Evolutionary conservation across 768 basidiomycete species (phyloP), one percentile per base, ranked within the genome.

Genomic region (Russula foetens): DNA sequence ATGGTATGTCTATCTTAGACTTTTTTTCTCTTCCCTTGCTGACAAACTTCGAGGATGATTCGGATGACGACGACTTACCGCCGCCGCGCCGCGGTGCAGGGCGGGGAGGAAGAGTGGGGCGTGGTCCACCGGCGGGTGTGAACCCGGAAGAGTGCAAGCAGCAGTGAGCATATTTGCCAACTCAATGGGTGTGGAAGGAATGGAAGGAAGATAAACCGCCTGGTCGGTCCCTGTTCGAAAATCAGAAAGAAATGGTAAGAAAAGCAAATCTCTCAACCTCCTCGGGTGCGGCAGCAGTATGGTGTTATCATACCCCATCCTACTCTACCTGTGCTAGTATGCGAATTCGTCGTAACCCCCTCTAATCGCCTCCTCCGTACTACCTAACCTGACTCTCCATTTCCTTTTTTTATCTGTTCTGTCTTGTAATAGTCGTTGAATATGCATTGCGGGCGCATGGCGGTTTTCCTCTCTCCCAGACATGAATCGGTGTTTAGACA

Each of bases 101-200:
- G n/a, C 45, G 59, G 12, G 81, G 72, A 72, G 79, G 80, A 52
- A 79, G 81, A 58, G 76, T 75, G 43, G 78, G 74, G 21, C 72
- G 74, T 8, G 65, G 69, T 33, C 79, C 73, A 48, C 73, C 71
- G n/a, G 68, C 72, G 38, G 81, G 81, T 66, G 79, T 79, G 58
- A 85, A 90, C 70, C 84, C 90, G 1, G 86, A 92, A 70, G 92
- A 95, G 72, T 95, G 92, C 81, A 92, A 92, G 78, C 88, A 93
- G 72, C 92, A 94, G 85, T 94, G 75, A 74, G 68, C 33, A 33
- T 12, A 23, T 3, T 7, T 9, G 9, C 21, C 8, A 29, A 29
- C 15, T 41, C 39, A 33, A 28, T 15, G 2, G 4, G 24, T 6
- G 15, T 11, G 28, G 35, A 17, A 26, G 48, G 47, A 57, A n/a